phyloP scores from a whole-genome alignment of 1,284 basidiomycete species.

The Cerrena zonata region DNA sequence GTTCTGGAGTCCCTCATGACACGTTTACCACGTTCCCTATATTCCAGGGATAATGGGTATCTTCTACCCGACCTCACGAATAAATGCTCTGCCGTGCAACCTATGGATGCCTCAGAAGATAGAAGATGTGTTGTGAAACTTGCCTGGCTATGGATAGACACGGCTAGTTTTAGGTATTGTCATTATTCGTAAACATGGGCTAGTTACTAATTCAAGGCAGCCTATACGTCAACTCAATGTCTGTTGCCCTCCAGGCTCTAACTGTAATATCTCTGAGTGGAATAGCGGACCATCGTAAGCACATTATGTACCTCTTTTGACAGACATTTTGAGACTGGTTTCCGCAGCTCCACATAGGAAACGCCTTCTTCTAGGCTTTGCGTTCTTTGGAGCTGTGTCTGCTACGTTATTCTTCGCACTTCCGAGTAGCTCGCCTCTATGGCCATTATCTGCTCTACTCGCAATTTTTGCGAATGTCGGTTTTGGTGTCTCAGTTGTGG shows the following conservation, averaged over 20 bases:
- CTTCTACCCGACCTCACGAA: slow-evolving; percentile 55
- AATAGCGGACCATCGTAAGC: slow-evolving; percentile 80
- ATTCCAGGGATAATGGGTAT: slow-evolving; percentile 68
- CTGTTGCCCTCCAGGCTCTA: slow-evolving; percentile 81
- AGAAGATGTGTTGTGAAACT: slow-evolving; percentile 67
- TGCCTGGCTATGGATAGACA: slow-evolving; percentile 79
- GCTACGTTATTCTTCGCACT: slow-evolving; percentile 69
- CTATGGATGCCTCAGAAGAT: slow-evolving; percentile 25
- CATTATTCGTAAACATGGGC: not conserved
- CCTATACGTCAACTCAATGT: slow-evolving; percentile 79
- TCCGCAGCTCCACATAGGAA: slow-evolving; percentile 72
- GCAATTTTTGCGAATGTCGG: slow-evolving; percentile 73
- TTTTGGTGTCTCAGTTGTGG: slow-evolving; percentile 80
- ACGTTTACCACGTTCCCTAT: too few species aligned
- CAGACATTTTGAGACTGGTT: not conserved
- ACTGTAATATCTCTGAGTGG: slow-evolving; percentile 87
- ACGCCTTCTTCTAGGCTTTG: slow-evolving; percentile 69
- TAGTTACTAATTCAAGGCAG: too few species aligned
- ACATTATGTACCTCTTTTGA: not conserved
- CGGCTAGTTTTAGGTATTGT: slow-evolving; percentile 77
- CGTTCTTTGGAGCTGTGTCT: slow-evolving; percentile 59
- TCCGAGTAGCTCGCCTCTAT: slow-evolving; percentile 61
- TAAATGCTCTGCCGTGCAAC: slow-evolving; percentile 37
- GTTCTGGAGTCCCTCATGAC: too few species aligned
- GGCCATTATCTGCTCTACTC: slow-evolving; percentile 58